phyloP scores from a whole-genome alignment of 1,139 yeast species.

The Nematodospora anomalae region DNA sequence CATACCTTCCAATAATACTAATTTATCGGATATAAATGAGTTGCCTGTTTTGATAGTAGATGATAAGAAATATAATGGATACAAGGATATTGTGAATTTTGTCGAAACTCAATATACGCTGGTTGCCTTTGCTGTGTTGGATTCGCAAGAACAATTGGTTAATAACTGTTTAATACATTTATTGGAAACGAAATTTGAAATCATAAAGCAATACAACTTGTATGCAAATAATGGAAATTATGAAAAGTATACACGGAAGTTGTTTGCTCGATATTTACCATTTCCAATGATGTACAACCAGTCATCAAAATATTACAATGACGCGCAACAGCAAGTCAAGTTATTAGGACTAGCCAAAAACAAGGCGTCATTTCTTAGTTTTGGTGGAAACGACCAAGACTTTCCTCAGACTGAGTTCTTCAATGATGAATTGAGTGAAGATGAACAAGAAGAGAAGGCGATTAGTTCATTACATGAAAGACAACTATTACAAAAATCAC shows the following conservation, averaged over 20 bases:
- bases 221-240: constrained; percentile 64
- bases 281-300: constrained; percentile 87
- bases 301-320: constrained; percentile 53
- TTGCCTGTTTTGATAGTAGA: constrained; percentile 55
- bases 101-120: constrained; percentile 23
- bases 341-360: constrained; percentile 38
- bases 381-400: constrained; percentile 15
- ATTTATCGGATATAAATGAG: constrained; percentile 49
- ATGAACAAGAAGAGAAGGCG: constrained; percentile 32
- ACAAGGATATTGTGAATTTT: constrained; percentile 40
- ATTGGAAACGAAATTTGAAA: constrained; percentile 40
- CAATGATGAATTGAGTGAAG: constrained; percentile 21
- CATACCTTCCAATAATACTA: constrained; percentile 60
- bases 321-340: constrained; percentile 49
- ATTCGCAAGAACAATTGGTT: constrained; percentile 22
- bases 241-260: constrained; percentile 61
- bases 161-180: constrained; percentile 30
- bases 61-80: constrained; percentile 45
- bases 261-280: constrained; percentile 59
- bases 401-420: constrained; percentile 31
- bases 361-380: constrained; percentile 31
- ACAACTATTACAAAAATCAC: constrained; percentile 44
- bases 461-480: constrained; percentile 53
- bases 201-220: constrained; percentile 59
- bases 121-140: constrained; percentile 1